Percentiles rank a stretch among this genome's conserved stretches.
Conservation (phyloP, 2,329 filamentous ascomycete species). For the Penicillium hesseltinei region DNA sequence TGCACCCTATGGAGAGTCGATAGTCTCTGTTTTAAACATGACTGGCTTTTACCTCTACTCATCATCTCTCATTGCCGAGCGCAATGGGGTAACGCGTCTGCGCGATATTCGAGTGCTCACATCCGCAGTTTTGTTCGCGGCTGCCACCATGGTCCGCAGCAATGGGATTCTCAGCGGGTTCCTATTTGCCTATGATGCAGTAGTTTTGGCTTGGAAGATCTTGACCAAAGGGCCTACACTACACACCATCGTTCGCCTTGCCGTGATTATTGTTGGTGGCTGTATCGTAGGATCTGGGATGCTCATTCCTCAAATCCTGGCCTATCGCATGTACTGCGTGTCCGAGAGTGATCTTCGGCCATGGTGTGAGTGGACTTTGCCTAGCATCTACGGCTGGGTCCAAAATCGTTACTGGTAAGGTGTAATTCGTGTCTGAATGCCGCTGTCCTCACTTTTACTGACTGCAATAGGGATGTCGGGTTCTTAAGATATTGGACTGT, state of each 20-base stretch:
- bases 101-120: slow-evolving; percentile 55
- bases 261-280: slow-evolving; percentile 65
- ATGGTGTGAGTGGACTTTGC: slow-evolving; percentile 73
- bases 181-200: slow-evolving; percentile 65
- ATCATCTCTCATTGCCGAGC: slow-evolving; percentile 39
- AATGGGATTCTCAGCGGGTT: slow-evolving; percentile 84
- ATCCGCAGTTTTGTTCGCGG: slow-evolving; percentile 68
- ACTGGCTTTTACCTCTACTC: slow-evolving; percentile 69
- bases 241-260: slow-evolving; percentile 52
- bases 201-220: slow-evolving; percentile 45
- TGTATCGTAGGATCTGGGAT: slow-evolving; percentile 65
- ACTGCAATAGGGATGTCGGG: slow-evolving; percentile 69
- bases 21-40: slow-evolving; percentile 76
- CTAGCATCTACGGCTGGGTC: slow-evolving; percentile 89
- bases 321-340: slow-evolving; percentile 70
- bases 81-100: slow-evolving; percentile 23
- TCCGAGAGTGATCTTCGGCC: slow-evolving; percentile 47
- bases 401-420: slow-evolving; percentile 85
- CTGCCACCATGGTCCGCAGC: slow-evolving; percentile 72
- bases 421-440: neutral
- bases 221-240: slow-evolving; percentile 37
- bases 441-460: neutral
- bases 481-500: slow-evolving; percentile 87
- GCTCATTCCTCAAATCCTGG: slow-evolving; percentile 68
- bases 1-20: slow-evolving; percentile 77